These are phyloP conservation scores for Fusarium buharicum DNA, from an alignment of 2,329 filamentous ascomycete genomes.

Conservation along the genomic window DNA sequence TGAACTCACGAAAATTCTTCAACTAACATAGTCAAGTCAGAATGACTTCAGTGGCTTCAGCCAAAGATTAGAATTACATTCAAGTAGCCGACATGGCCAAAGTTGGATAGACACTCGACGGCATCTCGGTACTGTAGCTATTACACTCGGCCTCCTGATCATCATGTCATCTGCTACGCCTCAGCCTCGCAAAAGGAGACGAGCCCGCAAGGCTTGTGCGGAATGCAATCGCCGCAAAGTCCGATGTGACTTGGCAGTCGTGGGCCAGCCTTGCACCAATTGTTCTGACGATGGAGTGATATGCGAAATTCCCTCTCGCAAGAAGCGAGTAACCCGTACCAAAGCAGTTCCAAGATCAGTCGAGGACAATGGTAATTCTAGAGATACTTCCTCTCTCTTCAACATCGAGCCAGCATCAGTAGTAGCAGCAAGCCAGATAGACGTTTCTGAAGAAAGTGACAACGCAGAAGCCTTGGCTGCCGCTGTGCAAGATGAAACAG, in stretches of 20 bases:
- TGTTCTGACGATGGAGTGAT: constrained; percentile 34
- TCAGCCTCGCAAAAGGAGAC: not conserved
- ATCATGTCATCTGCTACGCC: not conserved
- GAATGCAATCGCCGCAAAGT: constrained; percentile 37
- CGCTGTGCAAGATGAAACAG: not conserved
- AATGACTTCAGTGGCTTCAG: not conserved
- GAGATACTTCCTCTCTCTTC: not conserved
- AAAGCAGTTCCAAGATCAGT: not conserved
- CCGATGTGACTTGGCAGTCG: constrained; percentile 37
- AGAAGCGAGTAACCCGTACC: not conserved
- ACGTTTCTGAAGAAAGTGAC: not conserved
- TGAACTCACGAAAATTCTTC: too few species aligned
- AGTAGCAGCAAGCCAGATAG: not conserved
- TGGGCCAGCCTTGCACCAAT: constrained; percentile 40
- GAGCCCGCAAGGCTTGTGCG: constrained; percentile 37
- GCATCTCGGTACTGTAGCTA: not conserved
- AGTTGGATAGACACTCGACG: not conserved
- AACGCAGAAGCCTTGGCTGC: not conserved
- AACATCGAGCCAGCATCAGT: not conserved
- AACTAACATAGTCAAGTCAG: not conserved
- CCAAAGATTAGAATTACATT: not conserved
- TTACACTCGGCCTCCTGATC: not conserved
- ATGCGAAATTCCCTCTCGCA: constrained; percentile 30
- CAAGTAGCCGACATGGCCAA: too few species aligned
- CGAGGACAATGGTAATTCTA: not conserved